Percentiles rank a stretch among this genome's conserved stretches.
Conservation (phyloP, 2,329 filamentous ascomycete genomes). For the Cucurbitaria berberidis region DNA sequence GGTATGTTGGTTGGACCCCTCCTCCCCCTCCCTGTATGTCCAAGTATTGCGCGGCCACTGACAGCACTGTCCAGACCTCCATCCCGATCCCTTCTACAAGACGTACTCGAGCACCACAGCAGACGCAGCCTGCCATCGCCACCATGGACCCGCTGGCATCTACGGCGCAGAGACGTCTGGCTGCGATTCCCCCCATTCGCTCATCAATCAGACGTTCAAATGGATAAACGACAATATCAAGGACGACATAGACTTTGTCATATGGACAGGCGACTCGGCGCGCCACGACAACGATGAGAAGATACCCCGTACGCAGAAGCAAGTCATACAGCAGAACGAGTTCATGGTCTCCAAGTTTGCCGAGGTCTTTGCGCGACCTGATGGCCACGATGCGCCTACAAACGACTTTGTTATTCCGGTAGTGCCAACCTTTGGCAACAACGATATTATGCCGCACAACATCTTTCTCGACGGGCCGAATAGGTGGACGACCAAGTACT, state of each 20-base stretch:
- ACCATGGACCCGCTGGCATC: slow-evolving; percentile 75
- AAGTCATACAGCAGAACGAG: slow-evolving; percentile 80
- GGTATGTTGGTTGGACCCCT: slow-evolving; percentile 58
- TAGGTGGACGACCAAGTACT: slow-evolving; percentile 78
- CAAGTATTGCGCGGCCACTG: slow-evolving; percentile 2
- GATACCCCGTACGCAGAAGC: slow-evolving; percentile 73
- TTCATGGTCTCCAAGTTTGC: slow-evolving; percentile 77
- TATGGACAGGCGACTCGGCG: slow-evolving; percentile 92
- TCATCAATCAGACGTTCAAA: slow-evolving; percentile 86
- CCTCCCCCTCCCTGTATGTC: neutral
- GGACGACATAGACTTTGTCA: slow-evolving; percentile 83
- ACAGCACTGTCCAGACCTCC: slow-evolving; percentile 69
- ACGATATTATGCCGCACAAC: slow-evolving; percentile 96
- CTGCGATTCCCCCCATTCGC: slow-evolving; percentile 81
- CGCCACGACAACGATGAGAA: slow-evolving; percentile 87
- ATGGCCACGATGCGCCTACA: slow-evolving; percentile 54
- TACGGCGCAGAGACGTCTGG: slow-evolving; percentile 87
- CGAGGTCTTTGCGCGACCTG: slow-evolving; percentile 67
- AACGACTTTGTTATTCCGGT: slow-evolving; percentile 74
- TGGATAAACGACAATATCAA: slow-evolving; percentile 83
- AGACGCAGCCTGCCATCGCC: slow-evolving; percentile 77
- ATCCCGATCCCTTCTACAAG: slow-evolving; percentile 89
- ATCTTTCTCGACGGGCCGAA: slow-evolving; percentile 88
- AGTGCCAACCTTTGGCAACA: slow-evolving; percentile 92
- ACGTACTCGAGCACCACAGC: slow-evolving; percentile 73